Base-by-base conservation (phyloP, 2,329 filamentous ascomycete genomes). In the Colletotrichum ledebouriae region DNA sequence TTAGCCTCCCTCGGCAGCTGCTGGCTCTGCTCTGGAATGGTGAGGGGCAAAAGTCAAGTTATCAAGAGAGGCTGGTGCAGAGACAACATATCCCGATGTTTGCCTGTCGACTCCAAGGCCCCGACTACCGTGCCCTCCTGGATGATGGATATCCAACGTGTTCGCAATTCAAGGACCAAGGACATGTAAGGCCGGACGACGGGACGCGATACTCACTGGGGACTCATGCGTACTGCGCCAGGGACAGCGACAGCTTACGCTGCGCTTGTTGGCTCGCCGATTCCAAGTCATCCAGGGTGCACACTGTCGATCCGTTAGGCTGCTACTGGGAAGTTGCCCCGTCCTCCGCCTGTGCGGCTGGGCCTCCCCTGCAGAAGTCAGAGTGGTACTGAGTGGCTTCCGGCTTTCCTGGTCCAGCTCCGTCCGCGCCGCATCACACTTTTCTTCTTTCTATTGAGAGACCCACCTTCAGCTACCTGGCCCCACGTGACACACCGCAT, bases 401-500 rank as follows among this genome's bases (percentile, higher is more conserved):
- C 29, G 61, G 29, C 57, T 68, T 59, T 63, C 55, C 33, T 55
- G 61, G 52, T 34, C 61, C 61, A 67, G 56, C 57, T 67, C 33
- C 50, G 57, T 69, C 63, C 57, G 62, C 66, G 55, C 62, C 49
- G 63, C 62, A 67, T 34, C 67, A 62, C 63, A 58, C 50, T 67
- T 65, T 69, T 56, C 67, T 69, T 67, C 63, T 67, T 67, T 58
- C 52, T 56, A 47, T 57, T 53, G 46, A 9, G 20, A 33, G 34
- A 41, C 29, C 62, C 67, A 67, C 63, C 50, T 3, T 69, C 67
- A 69, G 63, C 67, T 56, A 68, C 55, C 42, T 17, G n/a, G 50
- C 63, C 46, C 62, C 67, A 69, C 67, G 67, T 69, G 67, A 67
- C 41, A 67, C 63, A 69, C 67, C 63, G 67, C 67, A 69, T 69